Evolutionary conservation across 345 rosid species (phyloP), one percentile per base, ranked within the genome.

Genomic region (Eucalyptus victrix): DNA sequence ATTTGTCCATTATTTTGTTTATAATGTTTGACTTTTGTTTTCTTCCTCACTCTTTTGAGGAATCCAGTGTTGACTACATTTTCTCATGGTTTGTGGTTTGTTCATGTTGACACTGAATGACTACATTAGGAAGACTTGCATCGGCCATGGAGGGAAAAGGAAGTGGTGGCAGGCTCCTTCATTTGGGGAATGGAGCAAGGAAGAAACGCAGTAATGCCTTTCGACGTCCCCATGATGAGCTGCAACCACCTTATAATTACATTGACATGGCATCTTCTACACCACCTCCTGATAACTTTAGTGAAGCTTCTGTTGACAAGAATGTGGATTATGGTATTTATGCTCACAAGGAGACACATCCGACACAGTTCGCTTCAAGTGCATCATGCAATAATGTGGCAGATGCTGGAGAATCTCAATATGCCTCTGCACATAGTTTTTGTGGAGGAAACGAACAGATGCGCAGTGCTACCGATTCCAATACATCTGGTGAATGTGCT

Each of bases 401-500:
- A 40, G 47, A 76, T 21, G 30, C 47, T 40, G 85, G 85, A 40
- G 85, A 76, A 76, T 76, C 85, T 76, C 85, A 76, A 40, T 40
- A 76, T 76, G 47, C 85, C 9, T 76, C 47, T 0, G 3, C 28
- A 2, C 85, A 76, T 76, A 21, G 85, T 76, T 76, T 28, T 21
- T 76, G 85, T 6, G 47, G 85, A 76, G 85, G 85, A 76, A 76
- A 76, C 2, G 30, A 76, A 76, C 85, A 76, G 47, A 76, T 76
- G 85, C 85, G 85, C 47, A 76, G 85, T 76, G 85, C 47, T 40
- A 76, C 85, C 0, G 85, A 76, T 76, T 76, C 85, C 85, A 76
- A 76, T 76, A 76, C 85, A 40, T 94, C 95, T 6, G 94, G 95
- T 86, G 96, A 97, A 93, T 99, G 96, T 91, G 92, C 89, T 28